These are phyloP conservation scores for Leptodontidium sp. DNA, from an alignment of 2,329 filamentous ascomycete genomes.

Conservation along the genomic window DNA sequence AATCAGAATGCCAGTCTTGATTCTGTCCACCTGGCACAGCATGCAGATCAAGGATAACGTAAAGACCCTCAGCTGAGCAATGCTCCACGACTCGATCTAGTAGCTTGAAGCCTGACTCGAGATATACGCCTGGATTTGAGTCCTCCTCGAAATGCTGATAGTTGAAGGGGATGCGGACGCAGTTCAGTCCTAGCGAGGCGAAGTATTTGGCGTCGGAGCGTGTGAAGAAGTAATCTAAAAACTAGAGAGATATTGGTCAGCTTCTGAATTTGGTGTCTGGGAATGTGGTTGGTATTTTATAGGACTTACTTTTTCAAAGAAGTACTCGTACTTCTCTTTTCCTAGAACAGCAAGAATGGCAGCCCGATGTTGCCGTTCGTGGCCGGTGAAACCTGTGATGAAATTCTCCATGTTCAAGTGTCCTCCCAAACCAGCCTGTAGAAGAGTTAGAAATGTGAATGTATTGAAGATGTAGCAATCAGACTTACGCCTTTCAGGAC, in stretches of 20 bases:
- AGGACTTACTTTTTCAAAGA: conserved; percentile 61
- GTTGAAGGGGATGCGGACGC: conserved; percentile 66
- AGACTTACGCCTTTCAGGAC: conserved; percentile 45
- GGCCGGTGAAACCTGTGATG: conserved; percentile 66
- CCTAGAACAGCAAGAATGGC: conserved; percentile 61
- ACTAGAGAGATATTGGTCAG: conserved; percentile 13
- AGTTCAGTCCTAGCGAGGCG: conserved; percentile 61
- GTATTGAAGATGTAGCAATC: conserved; percentile 10
- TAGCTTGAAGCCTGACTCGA: conserved; percentile 55
- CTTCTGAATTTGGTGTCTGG: not conserved
- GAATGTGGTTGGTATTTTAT: not conserved
- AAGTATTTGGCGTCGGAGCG: conserved; percentile 64
- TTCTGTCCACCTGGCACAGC: conserved; percentile 56
- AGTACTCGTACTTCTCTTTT: conserved; percentile 62
- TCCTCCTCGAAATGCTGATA: conserved; percentile 64
- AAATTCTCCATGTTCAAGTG: conserved; percentile 63
- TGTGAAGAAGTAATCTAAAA: conserved; percentile 59
- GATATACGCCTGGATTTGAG: conserved; percentile 56
- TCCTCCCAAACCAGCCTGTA: conserved; percentile 51
- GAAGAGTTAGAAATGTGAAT: conserved; percentile 3
- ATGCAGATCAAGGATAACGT: conserved; percentile 54
- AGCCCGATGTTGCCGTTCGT: conserved; percentile 62
- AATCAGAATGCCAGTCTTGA: conserved; percentile 56
- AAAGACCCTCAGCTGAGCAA: conserved; percentile 52
- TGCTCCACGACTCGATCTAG: conserved; percentile 57